phyloP scores from a whole-genome alignment of 148 eudicot species.

The Chenopodium berlandieri region DNA sequence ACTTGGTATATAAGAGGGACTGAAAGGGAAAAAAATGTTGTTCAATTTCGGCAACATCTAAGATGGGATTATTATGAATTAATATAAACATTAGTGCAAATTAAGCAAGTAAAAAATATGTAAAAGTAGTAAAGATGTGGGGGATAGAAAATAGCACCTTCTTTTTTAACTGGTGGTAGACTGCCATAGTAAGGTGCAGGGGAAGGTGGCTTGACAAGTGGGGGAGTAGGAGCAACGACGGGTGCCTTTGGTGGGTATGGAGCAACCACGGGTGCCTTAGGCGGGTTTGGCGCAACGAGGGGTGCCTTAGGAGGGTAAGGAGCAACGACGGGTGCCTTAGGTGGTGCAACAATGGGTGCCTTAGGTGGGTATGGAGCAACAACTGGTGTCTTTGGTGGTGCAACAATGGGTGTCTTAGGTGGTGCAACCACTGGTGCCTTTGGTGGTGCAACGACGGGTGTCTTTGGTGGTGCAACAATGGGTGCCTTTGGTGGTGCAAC shows the following conservation, averaged over 20 bases:
- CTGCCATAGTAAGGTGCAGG: conserved; percentile 35
- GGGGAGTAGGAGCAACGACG: background rate
- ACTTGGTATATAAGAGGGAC: no score
- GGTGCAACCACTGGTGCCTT: background rate
- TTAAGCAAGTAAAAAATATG: background rate
- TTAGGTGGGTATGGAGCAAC: conserved; percentile 22
- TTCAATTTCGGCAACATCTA: no score
- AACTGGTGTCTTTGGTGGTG: conserved; percentile 10
- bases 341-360: background rate
- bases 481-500: no score
- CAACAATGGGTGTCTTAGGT: conserved; percentile 10
- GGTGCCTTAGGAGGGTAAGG: conserved; percentile 21
- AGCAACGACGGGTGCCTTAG: background rate
- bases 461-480: no score
- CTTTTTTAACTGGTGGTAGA: conserved; percentile 42
- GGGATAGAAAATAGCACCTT: conserved; percentile 30
- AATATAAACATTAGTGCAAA: background rate
- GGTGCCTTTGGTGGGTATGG: conserved; percentile 27
- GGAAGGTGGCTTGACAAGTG: conserved; percentile 20
- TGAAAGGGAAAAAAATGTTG: no score
- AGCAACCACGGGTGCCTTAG: background rate
- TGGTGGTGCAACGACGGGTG: conserved; percentile 1
- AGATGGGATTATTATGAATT: background rate
- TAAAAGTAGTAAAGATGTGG: background rate
- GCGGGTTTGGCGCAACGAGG: conserved; percentile 8